Evolutionary conservation across 2,329 filamentous ascomycete genomes (phyloP).

Genomic region (Colletotrichum gloeosporioides): DNA sequence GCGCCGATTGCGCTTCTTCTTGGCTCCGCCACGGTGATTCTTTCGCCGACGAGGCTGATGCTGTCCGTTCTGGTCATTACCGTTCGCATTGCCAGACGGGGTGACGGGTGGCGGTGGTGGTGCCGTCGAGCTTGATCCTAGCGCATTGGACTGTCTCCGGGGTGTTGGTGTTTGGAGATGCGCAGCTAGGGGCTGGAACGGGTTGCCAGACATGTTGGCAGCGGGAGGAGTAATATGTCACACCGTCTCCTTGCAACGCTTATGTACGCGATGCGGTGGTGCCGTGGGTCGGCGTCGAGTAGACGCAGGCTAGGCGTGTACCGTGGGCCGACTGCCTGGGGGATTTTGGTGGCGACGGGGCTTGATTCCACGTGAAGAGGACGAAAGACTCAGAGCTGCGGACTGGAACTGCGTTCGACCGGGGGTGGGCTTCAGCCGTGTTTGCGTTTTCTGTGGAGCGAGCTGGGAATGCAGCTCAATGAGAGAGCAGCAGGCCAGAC

Average conservation of each 20-base stretch:
- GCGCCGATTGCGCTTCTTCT: slow-evolving; percentile 76
- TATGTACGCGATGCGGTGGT: slow-evolving; percentile 5
- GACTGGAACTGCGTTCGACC: background rate
- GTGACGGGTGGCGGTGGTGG: slow-evolving; percentile 11
- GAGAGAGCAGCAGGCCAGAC: background rate
- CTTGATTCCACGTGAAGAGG: slow-evolving; percentile 13
- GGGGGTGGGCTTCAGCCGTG: background rate
- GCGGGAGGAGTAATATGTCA: background rate
- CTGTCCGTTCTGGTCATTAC: slow-evolving; percentile 17
- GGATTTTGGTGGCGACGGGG: slow-evolving; percentile 14
- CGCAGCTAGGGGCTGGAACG: slow-evolving; percentile 30
- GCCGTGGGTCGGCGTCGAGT: slow-evolving; percentile 4
- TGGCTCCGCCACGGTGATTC: slow-evolving; percentile 77
- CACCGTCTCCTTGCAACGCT: slow-evolving; percentile 2
- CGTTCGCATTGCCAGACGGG: background rate
- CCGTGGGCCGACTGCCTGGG: background rate
- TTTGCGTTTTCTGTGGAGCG: slow-evolving; percentile 1
- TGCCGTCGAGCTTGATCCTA: slow-evolving; percentile 17
- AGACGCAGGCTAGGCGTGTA: slow-evolving; percentile 1
- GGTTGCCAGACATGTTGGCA: slow-evolving; percentile 36
- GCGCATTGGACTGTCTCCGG: slow-evolving; percentile 8
- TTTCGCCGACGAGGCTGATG: slow-evolving; percentile 55
- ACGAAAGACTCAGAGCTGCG: background rate
- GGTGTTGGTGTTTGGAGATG: slow-evolving; percentile 11
- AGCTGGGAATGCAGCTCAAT: background rate